phyloP scores from a whole-genome alignment of 228 moss, liverwort and hornwort species.

The Sphagnum magellanicum region DNA sequence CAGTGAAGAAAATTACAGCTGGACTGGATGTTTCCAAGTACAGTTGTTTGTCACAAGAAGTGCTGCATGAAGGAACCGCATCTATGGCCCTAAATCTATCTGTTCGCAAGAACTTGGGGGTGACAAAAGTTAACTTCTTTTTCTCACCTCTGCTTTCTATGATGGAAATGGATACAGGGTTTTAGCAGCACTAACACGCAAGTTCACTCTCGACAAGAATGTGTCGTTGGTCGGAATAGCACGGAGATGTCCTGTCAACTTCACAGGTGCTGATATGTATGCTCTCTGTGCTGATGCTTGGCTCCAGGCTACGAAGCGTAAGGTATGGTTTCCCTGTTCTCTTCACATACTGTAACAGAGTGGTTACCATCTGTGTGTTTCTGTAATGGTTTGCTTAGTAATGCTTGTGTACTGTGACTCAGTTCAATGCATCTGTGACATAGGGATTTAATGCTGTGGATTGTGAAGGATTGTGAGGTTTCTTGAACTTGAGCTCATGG shows the following conservation, averaged over 20 bases:
- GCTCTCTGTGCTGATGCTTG: constrained; percentile 99
- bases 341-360: background rate
- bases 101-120: too few species aligned
- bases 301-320: constrained; percentile 90
- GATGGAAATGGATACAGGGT: constrained; percentile 42
- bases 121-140: too few species aligned
- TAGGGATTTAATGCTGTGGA: background rate
- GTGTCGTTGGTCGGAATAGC: constrained; percentile 70
- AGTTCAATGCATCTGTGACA: background rate
- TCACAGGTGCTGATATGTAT: constrained; percentile 94
- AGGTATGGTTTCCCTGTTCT: constrained; percentile 40
- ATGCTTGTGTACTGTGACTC: background rate
- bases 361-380: background rate
- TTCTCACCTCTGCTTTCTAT: too few species aligned
- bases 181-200: constrained; percentile 84
- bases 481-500: background rate
- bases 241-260: constrained; percentile 72
- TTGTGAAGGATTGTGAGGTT: background rate
- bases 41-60: too few species aligned
- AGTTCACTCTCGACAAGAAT: constrained; percentile 68
- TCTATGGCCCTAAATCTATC: too few species aligned
- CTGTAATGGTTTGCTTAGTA: background rate
- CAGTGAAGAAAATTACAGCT: too few species aligned
- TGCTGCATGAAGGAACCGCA: too few species aligned
- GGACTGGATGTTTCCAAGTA: too few species aligned